A percentile compares a stretch with the other conserved stretches of the same genome.
phyloP scores from a whole-genome alignment of 768 basidiomycete species.

The Mrakia gelida region DNA sequence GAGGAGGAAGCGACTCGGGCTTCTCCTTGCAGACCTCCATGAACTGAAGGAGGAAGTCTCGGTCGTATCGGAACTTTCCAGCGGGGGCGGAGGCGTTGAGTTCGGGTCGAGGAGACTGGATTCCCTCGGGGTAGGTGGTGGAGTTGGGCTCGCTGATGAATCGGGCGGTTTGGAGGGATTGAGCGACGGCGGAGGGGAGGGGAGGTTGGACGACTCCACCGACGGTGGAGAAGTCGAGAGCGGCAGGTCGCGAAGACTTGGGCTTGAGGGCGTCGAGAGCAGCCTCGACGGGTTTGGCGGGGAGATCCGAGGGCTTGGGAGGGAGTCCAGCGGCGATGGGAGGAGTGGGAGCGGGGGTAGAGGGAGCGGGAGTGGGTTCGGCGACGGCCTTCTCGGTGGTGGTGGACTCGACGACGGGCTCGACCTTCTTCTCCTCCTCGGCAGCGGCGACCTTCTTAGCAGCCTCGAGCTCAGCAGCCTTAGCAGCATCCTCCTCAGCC shows the following conservation, averaged over 20 bases:
- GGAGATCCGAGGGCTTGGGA: slow-evolving; percentile 33
- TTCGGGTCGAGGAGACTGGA: slow-evolving; percentile 74
- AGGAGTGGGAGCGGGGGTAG: slow-evolving; percentile 38
- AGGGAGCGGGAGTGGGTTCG: slow-evolving; percentile 27
- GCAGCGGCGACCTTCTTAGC: slow-evolving; percentile 18
- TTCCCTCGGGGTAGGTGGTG: slow-evolving; percentile 75
- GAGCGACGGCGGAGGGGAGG: slow-evolving; percentile 32
- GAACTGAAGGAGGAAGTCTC: slow-evolving; percentile 95
- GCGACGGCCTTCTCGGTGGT: slow-evolving; percentile 40
- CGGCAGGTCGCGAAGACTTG: background rate
- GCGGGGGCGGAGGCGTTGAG: slow-evolving; percentile 78
- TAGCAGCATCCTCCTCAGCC: slow-evolving; percentile 25
- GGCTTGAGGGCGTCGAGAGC: slow-evolving; percentile 19
- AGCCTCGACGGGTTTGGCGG: slow-evolving; percentile 33
- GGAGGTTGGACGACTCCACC: slow-evolving; percentile 4
- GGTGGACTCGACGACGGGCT: slow-evolving; percentile 42
- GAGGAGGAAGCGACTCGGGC: slow-evolving; percentile 79
- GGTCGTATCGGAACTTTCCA: slow-evolving; percentile 95
- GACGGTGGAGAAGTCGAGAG: slow-evolving; percentile 1
- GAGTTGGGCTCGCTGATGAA: slow-evolving; percentile 75
- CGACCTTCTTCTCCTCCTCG: slow-evolving; percentile 33
- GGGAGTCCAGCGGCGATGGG: slow-evolving; percentile 36
- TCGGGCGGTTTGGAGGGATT: slow-evolving; percentile 66
- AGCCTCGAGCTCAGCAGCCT: slow-evolving; percentile 29
- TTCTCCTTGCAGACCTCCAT: slow-evolving; percentile 92